These are phyloP conservation scores for Fusarium nurragi DNA, from an alignment of 2,329 filamentous ascomycete genomes.

Conservation along the genomic window DNA sequence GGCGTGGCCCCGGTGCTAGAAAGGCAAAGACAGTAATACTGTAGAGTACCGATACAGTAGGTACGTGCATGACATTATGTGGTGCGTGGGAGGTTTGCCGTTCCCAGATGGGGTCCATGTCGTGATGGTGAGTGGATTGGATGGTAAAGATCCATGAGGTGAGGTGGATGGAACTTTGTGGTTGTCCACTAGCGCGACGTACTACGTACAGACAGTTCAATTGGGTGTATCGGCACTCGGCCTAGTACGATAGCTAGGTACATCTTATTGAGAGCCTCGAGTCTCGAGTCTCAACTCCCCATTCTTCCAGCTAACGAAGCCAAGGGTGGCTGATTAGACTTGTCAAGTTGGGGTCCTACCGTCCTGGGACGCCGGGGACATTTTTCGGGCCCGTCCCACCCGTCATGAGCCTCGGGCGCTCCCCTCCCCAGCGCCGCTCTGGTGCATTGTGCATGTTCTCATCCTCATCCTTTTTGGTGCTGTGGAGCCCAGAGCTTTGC, in stretches of 20 bases:
- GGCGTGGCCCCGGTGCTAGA: not conserved
- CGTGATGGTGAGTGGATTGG: conserved; percentile 15
- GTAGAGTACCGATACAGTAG: not conserved
- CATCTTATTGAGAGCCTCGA: not conserved
- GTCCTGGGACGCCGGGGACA: too few species aligned
- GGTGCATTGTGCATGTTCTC: conserved; percentile 1
- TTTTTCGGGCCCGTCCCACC: conserved; percentile 1
- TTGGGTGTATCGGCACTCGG: not conserved
- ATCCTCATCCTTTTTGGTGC: conserved; percentile 1
- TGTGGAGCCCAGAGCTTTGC: not conserved
- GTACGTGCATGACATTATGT: not conserved
- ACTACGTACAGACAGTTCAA: not conserved
- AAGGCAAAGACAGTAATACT: conserved; percentile 1
- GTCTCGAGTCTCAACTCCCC: not conserved
- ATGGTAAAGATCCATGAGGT: conserved; percentile 15
- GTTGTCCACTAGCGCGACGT: not conserved
- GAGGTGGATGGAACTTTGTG: conserved; percentile 7
- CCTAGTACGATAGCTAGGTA: too few species aligned
- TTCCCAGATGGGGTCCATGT: conserved; percentile 12
- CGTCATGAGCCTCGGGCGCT: conserved; percentile 24
- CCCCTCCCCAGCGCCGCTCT: conserved; percentile 24
- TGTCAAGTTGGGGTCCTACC: not conserved
- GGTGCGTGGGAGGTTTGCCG: conserved; percentile 19
- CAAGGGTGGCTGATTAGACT: conserved; percentile 22
- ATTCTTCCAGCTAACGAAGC: not conserved